phyloP scores from a whole-genome alignment of 352 stramenopile genomes.

The Elongisporangium prolatum region DNA sequence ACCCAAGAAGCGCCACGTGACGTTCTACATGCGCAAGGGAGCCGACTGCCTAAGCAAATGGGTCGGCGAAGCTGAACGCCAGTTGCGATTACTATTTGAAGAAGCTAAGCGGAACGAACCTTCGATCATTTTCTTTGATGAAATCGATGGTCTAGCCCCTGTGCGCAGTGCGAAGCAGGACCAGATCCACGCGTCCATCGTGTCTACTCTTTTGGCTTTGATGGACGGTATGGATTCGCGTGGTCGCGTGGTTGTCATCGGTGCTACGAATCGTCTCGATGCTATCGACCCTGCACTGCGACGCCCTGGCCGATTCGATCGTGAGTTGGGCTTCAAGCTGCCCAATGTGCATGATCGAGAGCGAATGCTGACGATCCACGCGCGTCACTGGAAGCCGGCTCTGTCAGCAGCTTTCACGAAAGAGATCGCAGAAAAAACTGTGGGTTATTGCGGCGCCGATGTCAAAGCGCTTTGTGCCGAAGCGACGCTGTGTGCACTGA shows the following conservation, averaged over 20 bases:
- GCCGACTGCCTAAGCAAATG: slow-evolving; percentile 90
- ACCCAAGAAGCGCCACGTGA: slow-evolving; percentile 55
- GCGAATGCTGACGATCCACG: slow-evolving; percentile 88
- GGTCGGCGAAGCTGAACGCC: slow-evolving; percentile 90
- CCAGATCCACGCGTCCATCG: slow-evolving; percentile 92
- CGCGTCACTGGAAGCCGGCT: slow-evolving; percentile 80
- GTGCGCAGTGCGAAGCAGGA: slow-evolving; percentile 91
- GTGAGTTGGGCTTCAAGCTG: slow-evolving; percentile 88
- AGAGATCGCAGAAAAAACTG: slow-evolving; percentile 78
- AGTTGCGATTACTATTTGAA: slow-evolving; percentile 90
- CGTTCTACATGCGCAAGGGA: slow-evolving; percentile 94
- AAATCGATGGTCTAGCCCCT: slow-evolving; percentile 91
- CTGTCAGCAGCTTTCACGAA: slow-evolving; percentile 53
- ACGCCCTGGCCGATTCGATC: slow-evolving; percentile 91
- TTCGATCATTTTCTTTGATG: slow-evolving; percentile 95
- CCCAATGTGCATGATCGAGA: slow-evolving; percentile 76
- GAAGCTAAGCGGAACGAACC: slow-evolving; percentile 87
- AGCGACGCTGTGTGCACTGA: slow-evolving; percentile 83
- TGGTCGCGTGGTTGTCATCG: slow-evolving; percentile 95
- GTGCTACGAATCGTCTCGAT: slow-evolving; percentile 96
- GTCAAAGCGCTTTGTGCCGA: slow-evolving; percentile 90
- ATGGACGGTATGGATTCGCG: slow-evolving; percentile 90
- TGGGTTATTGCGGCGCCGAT: slow-evolving; percentile 90
- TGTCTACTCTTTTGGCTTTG: slow-evolving; percentile 89
- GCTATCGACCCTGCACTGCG: slow-evolving; percentile 94